These are phyloP conservation scores for Ogataea salicorniae DNA, from an alignment of 805 yeast genomes.

Conservation along the genomic window DNA sequence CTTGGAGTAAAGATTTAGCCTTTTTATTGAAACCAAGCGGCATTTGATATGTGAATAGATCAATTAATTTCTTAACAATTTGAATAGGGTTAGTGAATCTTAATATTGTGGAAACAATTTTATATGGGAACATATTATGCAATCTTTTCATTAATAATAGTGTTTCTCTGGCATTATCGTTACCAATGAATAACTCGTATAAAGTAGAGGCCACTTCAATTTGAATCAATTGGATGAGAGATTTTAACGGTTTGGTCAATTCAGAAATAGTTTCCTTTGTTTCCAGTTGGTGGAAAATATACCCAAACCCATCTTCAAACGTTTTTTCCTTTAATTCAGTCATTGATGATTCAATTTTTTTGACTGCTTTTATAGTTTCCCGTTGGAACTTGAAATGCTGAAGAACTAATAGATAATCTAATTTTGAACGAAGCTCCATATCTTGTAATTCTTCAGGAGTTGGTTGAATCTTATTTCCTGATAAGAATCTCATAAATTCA, in stretches of 20 bases:
- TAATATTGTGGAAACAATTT: constrained; percentile 67
- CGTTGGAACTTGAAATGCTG: constrained; percentile 71
- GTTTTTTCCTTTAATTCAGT: constrained; percentile 33
- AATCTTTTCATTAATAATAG: constrained; percentile 64
- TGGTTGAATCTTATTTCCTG: constrained; percentile 35
- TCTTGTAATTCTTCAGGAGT: constrained; percentile 47
- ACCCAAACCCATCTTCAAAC: constrained; percentile 44
- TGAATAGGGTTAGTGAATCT: constrained; percentile 84
- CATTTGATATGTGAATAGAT: constrained; percentile 76
- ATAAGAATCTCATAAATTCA: constrained; percentile 50
- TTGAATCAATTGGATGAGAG: constrained; percentile 77
- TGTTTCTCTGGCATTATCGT: constrained; percentile 74
- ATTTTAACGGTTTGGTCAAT: constrained; percentile 59
- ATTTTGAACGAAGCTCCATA: constrained; percentile 47
- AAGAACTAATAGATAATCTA: constrained; percentile 53
- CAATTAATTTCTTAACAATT: constrained; percentile 73
- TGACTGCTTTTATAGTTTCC: constrained; percentile 34
- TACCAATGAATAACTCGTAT: constrained; percentile 74
- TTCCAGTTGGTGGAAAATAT: constrained; percentile 64
- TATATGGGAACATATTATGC: constrained; percentile 78
- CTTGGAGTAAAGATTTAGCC: constrained; percentile 62
- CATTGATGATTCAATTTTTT: constrained; percentile 34
- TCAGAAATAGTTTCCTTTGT: constrained; percentile 45
- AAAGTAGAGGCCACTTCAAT: constrained; percentile 81
- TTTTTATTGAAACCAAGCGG: constrained; percentile 40